A percentile compares a stretch with the other conserved stretches of the same genome.
Conservation (phyloP, 2,329 filamentous ascomycete species). For the Alternaria ventricosa region DNA sequence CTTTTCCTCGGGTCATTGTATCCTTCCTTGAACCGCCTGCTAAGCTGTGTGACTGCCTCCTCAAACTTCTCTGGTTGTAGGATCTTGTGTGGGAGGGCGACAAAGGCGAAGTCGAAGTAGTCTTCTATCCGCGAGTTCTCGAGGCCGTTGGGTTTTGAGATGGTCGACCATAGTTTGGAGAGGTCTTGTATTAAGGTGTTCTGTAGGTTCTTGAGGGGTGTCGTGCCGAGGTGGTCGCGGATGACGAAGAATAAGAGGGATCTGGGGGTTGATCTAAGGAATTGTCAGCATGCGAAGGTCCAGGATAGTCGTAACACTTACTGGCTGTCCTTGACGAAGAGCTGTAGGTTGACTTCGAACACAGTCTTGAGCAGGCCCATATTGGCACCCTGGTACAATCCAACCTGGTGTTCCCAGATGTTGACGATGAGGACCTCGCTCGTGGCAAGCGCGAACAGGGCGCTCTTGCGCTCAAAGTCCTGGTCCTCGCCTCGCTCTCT, state of each 20-base stretch:
- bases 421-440: slow-evolving; percentile 98
- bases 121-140: slow-evolving; percentile 91
- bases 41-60: slow-evolving; percentile 78
- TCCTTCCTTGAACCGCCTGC: slow-evolving; percentile 81
- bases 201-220: slow-evolving; percentile 86
- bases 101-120: slow-evolving; percentile 98
- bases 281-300: slow-evolving; percentile 25
- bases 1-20: slow-evolving; percentile 71
- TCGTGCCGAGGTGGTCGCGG: slow-evolving; percentile 92
- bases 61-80: slow-evolving; percentile 92
- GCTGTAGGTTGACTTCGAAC: slow-evolving; percentile 96
- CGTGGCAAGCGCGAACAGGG: slow-evolving; percentile 93
- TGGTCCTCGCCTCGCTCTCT: slow-evolving; percentile 96
- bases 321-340: slow-evolving; percentile 96
- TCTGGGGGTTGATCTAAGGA: slow-evolving; percentile 75
- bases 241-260: slow-evolving; percentile 99
- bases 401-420: slow-evolving; percentile 99
- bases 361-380: slow-evolving; percentile 99
- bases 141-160: slow-evolving; percentile 88
- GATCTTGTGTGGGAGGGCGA: slow-evolving; percentile 94
- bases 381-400: slow-evolving; percentile 96
- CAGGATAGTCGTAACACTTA: slow-evolving; percentile 55
- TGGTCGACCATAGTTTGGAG: slow-evolving; percentile 87
- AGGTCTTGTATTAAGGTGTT: slow-evolving; percentile 91
- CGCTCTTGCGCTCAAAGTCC: slow-evolving; percentile 98